A percentile compares a stretch with the other conserved stretches of the same genome.
These are phyloP conservation scores for Aquilaria sinensis DNA, from an alignment of 345 rosid species.

Conservation along the genomic window DNA sequence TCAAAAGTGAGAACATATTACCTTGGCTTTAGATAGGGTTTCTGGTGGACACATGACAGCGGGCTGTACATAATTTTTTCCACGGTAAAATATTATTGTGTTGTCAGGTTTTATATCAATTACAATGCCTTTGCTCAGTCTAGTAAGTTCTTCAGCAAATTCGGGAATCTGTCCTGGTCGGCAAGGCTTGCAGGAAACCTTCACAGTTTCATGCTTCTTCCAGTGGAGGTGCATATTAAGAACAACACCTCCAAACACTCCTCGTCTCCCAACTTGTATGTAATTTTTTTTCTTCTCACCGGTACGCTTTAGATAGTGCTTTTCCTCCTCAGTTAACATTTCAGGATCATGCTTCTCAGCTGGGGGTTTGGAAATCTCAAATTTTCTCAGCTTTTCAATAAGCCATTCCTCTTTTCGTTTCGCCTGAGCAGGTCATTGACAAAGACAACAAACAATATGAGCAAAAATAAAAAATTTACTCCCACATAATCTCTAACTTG, in stretches of 20 bases:
- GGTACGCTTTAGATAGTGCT: slow-evolving; percentile 81
- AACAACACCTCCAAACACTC: slow-evolving; percentile 95
- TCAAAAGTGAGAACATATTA: slow-evolving; percentile 6
- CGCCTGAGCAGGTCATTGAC: slow-evolving; percentile 38
- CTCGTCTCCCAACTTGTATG: slow-evolving; percentile 83
- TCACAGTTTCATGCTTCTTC: slow-evolving; percentile 95
- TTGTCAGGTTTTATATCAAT: slow-evolving; percentile 76
- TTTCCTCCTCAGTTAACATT: slow-evolving; percentile 84
- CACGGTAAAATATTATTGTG: slow-evolving; percentile 69
- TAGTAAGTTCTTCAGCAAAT: slow-evolving; percentile 78
- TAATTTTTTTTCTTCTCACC: slow-evolving; percentile 87
- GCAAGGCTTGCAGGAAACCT: slow-evolving; percentile 87
- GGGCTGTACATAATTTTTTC: slow-evolving; percentile 88
- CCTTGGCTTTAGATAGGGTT: slow-evolving; percentile 80
- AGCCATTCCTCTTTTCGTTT: slow-evolving; percentile 88
- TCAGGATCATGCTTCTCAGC: slow-evolving; percentile 73
- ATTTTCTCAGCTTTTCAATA: slow-evolving; percentile 84
- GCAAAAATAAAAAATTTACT: too few relatives aligned
- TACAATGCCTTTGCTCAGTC: slow-evolving; percentile 75
- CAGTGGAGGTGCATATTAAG: slow-evolving; percentile 96
- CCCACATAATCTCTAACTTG: too few relatives aligned
- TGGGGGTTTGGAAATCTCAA: slow-evolving; percentile 47
- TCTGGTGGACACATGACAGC: slow-evolving; percentile 65
- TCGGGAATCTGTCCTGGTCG: slow-evolving; percentile 72
- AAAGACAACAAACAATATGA: not conserved